Evolutionary conservation across 2,329 filamentous ascomycete genomes (phyloP), one percentile per base, ranked within the genome.

Genomic region (Alternaria rosae): DNA sequence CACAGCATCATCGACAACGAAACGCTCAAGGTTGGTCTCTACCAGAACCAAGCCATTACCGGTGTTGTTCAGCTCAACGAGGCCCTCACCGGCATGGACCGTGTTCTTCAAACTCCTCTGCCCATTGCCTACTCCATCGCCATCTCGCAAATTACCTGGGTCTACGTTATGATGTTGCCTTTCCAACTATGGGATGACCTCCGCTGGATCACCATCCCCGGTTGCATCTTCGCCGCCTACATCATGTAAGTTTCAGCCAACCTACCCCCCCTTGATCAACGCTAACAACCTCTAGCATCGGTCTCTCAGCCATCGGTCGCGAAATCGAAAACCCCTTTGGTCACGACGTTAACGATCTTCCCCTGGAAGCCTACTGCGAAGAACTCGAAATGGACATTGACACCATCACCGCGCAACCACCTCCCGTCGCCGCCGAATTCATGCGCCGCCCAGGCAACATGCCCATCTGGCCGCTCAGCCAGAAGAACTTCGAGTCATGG

Each of bases 321-420:
- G 92, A 95, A 81, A 91, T 95, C 67, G 92, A 95, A 79, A 93
- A 95, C 75, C 92, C 92, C 15, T 95, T 95, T 77, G 92, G 92
- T 61, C 85, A 89, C 67, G 92, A 95, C 69, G 92, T 94, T 70
- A 95, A 95, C 76, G 92, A 95, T 77, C 82, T 79, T 13, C 75
- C 75, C 12, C 75, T 79, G 6, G 92, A 94, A 74, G 82, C 85
- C 13, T 96, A 89, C 83, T 95, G 92, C 80, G 85, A 89, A 38
- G 90, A 93, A 72, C 85, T 95, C 43, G 87, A 90, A 21, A 79
- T 85, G 30, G 92, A 96, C 70, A 83, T 95, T 69, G 91, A 94
- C 73, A 87, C 91, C 60, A 88, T 94, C 68, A 88, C 89, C 21
- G 85, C 87, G 57, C 82, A 80, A 11, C 84, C 85, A 1, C 79